Percentiles rank a stretch among this genome's conserved stretches.
Conservation (phyloP, 2,329 filamentous ascomycete species). For the Alternaria arborescens region DNA sequence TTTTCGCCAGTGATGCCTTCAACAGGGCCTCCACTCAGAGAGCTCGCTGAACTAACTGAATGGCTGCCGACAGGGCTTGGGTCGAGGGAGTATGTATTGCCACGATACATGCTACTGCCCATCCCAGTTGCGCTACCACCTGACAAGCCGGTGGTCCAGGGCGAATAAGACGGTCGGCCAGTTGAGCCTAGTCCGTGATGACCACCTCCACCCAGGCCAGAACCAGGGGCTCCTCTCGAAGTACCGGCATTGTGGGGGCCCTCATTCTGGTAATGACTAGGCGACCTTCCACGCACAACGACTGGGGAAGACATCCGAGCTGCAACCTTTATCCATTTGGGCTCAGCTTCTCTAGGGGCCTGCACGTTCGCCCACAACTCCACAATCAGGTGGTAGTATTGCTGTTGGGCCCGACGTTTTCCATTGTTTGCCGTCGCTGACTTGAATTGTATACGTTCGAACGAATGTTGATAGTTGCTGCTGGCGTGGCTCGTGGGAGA, state of each 20-base stretch:
- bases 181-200: slow-evolving; percentile 72
- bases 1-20: slow-evolving; percentile 56
- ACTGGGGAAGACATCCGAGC: slow-evolving; percentile 48
- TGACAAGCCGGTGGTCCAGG: slow-evolving; percentile 45
- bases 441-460: slow-evolving; percentile 94
- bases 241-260: slow-evolving; percentile 52
- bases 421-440: slow-evolving; percentile 94
- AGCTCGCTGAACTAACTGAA: slow-evolving; percentile 57
- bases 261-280: slow-evolving; percentile 58
- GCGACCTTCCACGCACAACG: slow-evolving; percentile 53
- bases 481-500: slow-evolving; percentile 46
- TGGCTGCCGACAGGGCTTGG: slow-evolving; percentile 53
- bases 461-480: slow-evolving; percentile 64
- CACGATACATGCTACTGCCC: slow-evolving; percentile 46
- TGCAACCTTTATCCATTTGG: slow-evolving; percentile 50
- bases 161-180: slow-evolving; percentile 58
- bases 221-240: slow-evolving; percentile 45
- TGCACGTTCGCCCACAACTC: slow-evolving; percentile 62
- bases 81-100: slow-evolving; percentile 49
- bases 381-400: slow-evolving; percentile 90
- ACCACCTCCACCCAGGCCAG: slow-evolving; percentile 41
- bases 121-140: slow-evolving; percentile 41
- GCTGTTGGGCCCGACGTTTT: slow-evolving; percentile 86
- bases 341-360: slow-evolving; percentile 35
- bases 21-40: slow-evolving; percentile 50